Conservation (phyloP, 2,329 filamentous ascomycete genomes). For the Aspergillus sp. region DNA sequence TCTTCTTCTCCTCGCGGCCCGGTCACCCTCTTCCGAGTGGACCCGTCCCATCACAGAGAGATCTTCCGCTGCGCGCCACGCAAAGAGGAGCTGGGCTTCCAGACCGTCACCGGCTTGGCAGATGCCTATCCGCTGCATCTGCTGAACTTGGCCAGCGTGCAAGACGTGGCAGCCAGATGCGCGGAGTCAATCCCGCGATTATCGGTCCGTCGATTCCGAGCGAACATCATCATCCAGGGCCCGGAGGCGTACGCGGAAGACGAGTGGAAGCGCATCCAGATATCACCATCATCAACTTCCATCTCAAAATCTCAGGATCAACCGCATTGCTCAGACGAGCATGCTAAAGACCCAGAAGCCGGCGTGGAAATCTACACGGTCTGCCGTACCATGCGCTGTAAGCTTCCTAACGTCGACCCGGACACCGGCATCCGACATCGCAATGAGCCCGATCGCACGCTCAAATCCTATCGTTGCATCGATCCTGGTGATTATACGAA, state of each 20-base stretch:
- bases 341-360: conserved; percentile 23
- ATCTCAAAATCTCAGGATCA: not conserved
- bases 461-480: conserved; percentile 52
- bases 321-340: not conserved
- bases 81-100: conserved; percentile 52
- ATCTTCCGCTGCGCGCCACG: conserved; percentile 56
- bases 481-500: conserved; percentile 50
- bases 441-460: conserved; percentile 49
- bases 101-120: conserved; percentile 55
- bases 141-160: conserved; percentile 55
- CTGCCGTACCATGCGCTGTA: conserved; percentile 59
- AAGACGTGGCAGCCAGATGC: conserved; percentile 49
- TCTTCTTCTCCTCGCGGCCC: conserved; percentile 35
- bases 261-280: conserved; percentile 53
- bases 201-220: conserved; percentile 55
- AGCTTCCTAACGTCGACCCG: conserved; percentile 59
- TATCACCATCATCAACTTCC: not conserved
- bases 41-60: conserved; percentile 45
- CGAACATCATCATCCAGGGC: conserved; percentile 59
- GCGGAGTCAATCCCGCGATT: conserved; percentile 41
- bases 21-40: conserved; percentile 55
- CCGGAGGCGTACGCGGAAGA: conserved; percentile 57
- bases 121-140: conserved; percentile 61
- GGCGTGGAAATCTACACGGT: conserved; percentile 45
- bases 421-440: conserved; percentile 51